Base-by-base conservation (phyloP, 768 basidiomycete genomes). In the Leucosporidium creatinivorum region DNA sequence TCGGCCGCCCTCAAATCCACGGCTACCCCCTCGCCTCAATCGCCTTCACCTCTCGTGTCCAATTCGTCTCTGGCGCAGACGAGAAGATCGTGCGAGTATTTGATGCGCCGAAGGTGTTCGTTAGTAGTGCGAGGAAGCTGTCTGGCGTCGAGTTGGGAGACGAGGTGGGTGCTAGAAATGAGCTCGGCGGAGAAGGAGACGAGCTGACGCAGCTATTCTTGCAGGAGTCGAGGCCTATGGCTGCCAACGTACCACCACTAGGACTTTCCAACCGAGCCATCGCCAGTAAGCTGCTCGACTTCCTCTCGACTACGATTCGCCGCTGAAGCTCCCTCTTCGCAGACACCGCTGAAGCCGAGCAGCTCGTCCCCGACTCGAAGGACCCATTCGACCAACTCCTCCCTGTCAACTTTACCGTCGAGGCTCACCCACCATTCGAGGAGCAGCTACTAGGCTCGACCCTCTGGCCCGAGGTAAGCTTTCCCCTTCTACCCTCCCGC, bases 21-120 rank as follows among this genome's bases (percentile, higher is more conserved):
- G 96, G 96, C 10, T 97, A 98, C 77, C 93, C 97, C 75, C 80
- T 98, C 48, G 81, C 93, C 23, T 87, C 86, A 63, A 87, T 85
- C 9, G 84, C 84, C 4, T 93, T 91, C 77, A 82, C 94, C 56
- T 28, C 84, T 66, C 81, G 87, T 0, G 80, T 92, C 56, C 85
- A 84, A 36, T 94, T 97, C 76, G 87, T 87, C 25, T 93, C 90
- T 73, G 87, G 92, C 56, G 92, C 93, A 15, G 96, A 99, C 74
- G 96, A 99, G 79, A 98, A 98, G 78, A 92, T 98, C 17, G 85
- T 86, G 18, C 85, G 96, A 51, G 85, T 97, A 0, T 99, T 99
- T 69, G 92, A 93, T 75, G 93, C 93, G 13, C 89, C 96, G 9
- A 82, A 82, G 25, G 83, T 83, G 6, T 98, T 98, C 74, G 84